phyloP scores from a whole-genome alignment of 2,329 filamentous ascomycete genomes.

The Aureobasidium musti region DNA sequence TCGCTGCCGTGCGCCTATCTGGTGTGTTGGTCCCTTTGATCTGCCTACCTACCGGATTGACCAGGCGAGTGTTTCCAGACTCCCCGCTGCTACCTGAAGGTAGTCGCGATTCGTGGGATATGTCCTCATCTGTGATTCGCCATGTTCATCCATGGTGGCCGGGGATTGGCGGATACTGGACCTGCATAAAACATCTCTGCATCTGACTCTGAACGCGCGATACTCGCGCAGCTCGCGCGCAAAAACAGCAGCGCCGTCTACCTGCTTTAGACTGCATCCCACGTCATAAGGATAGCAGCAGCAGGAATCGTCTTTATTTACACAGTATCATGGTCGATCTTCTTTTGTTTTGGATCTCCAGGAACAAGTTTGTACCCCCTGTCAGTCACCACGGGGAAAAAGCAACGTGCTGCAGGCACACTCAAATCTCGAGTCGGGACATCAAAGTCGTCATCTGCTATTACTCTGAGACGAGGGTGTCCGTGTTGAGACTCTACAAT shows the following conservation, averaged over 20 bases:
- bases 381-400: slow-evolving; percentile 13
- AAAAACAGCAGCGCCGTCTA: background rate
- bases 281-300: background rate
- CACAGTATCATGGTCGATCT: slow-evolving; percentile 13
- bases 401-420: slow-evolving; percentile 17
- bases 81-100: slow-evolving; percentile 3
- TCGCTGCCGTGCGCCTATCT: slow-evolving; percentile 19
- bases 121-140: slow-evolving; percentile 1
- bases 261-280: slow-evolving; percentile 1
- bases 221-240: slow-evolving; percentile 4
- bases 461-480: slow-evolving; percentile 24
- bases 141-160: background rate
- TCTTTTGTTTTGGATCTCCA: slow-evolving; percentile 13
- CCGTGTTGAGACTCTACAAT: slow-evolving; percentile 13
- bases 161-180: slow-evolving; percentile 11
- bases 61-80: slow-evolving; percentile 15
- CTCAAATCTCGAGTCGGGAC: slow-evolving; percentile 3
- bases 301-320: slow-evolving; percentile 11
- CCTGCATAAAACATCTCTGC: slow-evolving; percentile 3
- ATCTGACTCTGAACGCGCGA: slow-evolving; percentile 10
- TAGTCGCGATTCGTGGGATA: slow-evolving; percentile 13
- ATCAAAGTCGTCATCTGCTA: slow-evolving; percentile 22
- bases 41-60: background rate
- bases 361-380: slow-evolving; percentile 25
- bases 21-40: slow-evolving; percentile 14